Evolutionary conservation across 2,329 filamentous ascomycete genomes (phyloP).

Genomic region (Coleophoma cylindrospora): DNA sequence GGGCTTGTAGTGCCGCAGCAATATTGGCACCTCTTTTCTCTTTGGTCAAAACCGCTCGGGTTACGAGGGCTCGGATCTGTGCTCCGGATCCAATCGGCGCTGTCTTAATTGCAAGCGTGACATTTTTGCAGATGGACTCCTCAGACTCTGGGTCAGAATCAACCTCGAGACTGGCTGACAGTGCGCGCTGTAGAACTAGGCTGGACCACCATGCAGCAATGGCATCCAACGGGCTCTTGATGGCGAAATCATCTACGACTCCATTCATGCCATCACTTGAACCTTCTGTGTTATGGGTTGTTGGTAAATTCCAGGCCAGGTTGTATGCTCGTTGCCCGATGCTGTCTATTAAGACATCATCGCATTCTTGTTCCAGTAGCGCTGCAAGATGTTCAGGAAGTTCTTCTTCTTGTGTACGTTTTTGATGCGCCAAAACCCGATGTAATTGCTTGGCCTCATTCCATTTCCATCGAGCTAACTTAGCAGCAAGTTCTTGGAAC

Average conservation of each 20-base stretch:
- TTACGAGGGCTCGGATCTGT: slow-evolving; percentile 53
- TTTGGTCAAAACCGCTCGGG: slow-evolving; percentile 50
- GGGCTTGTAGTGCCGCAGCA: slow-evolving; percentile 47
- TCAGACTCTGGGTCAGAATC: slow-evolving; percentile 39
- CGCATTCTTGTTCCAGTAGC: slow-evolving; percentile 74
- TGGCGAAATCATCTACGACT: slow-evolving; percentile 79
- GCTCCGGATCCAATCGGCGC: slow-evolving; percentile 77
- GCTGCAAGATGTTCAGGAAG: slow-evolving; percentile 73
- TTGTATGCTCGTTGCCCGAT: slow-evolving; percentile 86
- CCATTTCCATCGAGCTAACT: slow-evolving; percentile 74
- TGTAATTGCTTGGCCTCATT: slow-evolving; percentile 69
- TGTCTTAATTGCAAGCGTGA: slow-evolving; percentile 65
- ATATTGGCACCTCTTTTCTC: slow-evolving; percentile 52
- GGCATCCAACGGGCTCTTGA: slow-evolving; percentile 83
- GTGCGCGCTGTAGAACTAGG: slow-evolving; percentile 62
- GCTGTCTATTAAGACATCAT: slow-evolving; percentile 71
- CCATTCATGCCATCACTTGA: slow-evolving; percentile 71
- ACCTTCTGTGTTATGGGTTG: slow-evolving; percentile 57
- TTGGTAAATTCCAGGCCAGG: slow-evolving; percentile 80
- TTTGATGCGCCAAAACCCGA: slow-evolving; percentile 36
- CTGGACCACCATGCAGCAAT: slow-evolving; percentile 90
- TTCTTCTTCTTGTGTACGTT: slow-evolving; percentile 46
- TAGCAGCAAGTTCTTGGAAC: slow-evolving; percentile 66
- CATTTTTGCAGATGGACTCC: slow-evolving; percentile 38
- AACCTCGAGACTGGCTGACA: slow-evolving; percentile 58